A percentile compares a stretch with the other conserved stretches of the same genome.
These are phyloP conservation scores for Ceratocystis huliohia DNA, from an alignment of 2,329 filamentous ascomycete genomes.

Conservation along the genomic window DNA sequence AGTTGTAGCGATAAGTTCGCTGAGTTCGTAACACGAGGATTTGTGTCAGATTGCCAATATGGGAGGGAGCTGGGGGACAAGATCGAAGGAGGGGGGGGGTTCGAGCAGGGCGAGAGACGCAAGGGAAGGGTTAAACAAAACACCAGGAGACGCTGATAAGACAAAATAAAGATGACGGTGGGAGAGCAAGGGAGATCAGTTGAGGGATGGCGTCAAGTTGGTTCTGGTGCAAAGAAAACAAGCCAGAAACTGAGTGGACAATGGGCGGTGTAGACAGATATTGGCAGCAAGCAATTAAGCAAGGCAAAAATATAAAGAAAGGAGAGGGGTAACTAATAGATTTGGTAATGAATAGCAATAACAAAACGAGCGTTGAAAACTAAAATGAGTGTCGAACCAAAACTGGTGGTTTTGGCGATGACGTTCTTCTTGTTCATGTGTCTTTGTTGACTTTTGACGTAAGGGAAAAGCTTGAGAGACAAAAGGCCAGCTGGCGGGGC, in stretches of 20 bases:
- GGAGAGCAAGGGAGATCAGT: background rate
- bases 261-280: background rate
- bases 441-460: slow-evolving; percentile 1
- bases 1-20: background rate
- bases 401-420: no score
- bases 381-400: no score
- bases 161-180: background rate
- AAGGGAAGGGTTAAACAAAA: background rate
- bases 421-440: background rate
- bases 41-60: background rate
- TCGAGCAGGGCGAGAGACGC: background rate
- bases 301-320: background rate
- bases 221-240: background rate
- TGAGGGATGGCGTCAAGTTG: background rate
- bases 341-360: background rate
- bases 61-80: background rate
- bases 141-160: background rate
- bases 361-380: no score
- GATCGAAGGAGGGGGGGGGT: background rate
- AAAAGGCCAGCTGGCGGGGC: slow-evolving; percentile 9
- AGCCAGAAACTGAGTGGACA: background rate
- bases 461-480: background rate
- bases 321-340: background rate
- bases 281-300: no score
- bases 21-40: background rate